Base-by-base conservation (phyloP, 1,284 basidiomycete species). In the Moesziomyces globuligerus region DNA sequence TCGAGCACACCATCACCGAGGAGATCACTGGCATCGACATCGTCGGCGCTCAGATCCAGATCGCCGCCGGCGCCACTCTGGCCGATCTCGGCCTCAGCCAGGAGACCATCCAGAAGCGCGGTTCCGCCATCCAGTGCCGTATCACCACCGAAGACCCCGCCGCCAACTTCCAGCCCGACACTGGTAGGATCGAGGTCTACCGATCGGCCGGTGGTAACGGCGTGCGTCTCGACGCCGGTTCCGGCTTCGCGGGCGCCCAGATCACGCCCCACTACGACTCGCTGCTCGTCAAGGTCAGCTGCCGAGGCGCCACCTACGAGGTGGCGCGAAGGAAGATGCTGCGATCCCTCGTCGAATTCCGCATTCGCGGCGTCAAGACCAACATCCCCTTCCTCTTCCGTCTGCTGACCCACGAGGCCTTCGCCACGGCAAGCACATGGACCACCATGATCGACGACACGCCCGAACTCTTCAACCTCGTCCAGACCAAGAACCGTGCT, bases 341-440 rank as follows among this genome's bases (percentile, higher is more conserved):
- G 52, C 92, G 96, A 81, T 94, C 96, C 28, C 88, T 99, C 20
- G 94, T 98, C 61, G 96, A 98, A 84, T 98, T 98, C 90, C 92
- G 96, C 83, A 98, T 99, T 78, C 93, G 96, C 79, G 95, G 95
- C 80, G 94, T 97, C 84, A 97, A 97, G 89, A 83, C 82, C 55
- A 98, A 98, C 85, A 98, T 98, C 74, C 96, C 96, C 26, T 99
- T 98, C 91, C 86, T 99, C 74, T 96, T 98, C 89, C 91, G 94
- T 70, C 88, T 99, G 25, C 86, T 99, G 74, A 98, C 95, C n/a
- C 93, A 98, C 84, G 93, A 95, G 76, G 89, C 94, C 72, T 98
- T 98, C 85, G 91, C 97, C 75, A 90, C 89, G 40, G 94, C 94
- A 66, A 91, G 92, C 86, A 98, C 96, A 20, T 99, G 96, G 96